phyloP scores from a whole-genome alignment of 495 filamentous ascomycete genomes.

The Lindgomyces ingoldianus region DNA sequence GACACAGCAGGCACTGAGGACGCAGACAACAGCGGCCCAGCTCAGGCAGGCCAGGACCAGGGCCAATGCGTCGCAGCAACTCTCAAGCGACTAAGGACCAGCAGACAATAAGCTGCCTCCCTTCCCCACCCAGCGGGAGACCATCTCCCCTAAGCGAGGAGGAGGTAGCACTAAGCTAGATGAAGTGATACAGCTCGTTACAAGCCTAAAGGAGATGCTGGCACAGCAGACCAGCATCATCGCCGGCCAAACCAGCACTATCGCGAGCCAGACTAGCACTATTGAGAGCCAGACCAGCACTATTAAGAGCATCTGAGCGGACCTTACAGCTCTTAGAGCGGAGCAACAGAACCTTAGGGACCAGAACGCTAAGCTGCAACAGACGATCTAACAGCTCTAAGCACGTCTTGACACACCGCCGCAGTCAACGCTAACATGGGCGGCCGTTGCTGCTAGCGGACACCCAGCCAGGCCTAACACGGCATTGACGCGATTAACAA shows the following conservation, averaged over 20 bases:
- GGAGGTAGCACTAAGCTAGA: neutral
- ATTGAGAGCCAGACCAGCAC: slow-evolving; percentile 9
- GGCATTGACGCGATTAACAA: neutral
- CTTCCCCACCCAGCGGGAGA: neutral
- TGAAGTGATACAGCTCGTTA: neutral
- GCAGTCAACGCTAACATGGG: neutral
- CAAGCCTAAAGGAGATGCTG: slow-evolving; percentile 5
- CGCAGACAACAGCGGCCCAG: slow-evolving; percentile 12
- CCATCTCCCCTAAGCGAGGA: neutral
- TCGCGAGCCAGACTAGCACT: slow-evolving; percentile 1
- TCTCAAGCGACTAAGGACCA: no score
- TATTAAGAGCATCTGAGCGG: slow-evolving; percentile 4
- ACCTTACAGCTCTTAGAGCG: neutral
- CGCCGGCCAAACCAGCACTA: neutral
- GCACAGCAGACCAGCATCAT: slow-evolving; percentile 10
- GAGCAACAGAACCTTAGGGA: slow-evolving; percentile 3
- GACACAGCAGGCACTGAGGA: slow-evolving; percentile 9
- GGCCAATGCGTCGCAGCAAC: no score
- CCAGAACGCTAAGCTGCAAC: slow-evolving; percentile 2
- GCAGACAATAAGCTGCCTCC: neutral
- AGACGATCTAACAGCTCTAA: neutral
- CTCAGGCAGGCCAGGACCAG: neutral
- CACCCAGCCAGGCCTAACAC: neutral
- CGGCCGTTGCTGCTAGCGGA: neutral
- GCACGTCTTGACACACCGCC: slow-evolving; percentile 1